Conservation (phyloP, 768 basidiomycete genomes). For the Lentinula boryana region DNA sequence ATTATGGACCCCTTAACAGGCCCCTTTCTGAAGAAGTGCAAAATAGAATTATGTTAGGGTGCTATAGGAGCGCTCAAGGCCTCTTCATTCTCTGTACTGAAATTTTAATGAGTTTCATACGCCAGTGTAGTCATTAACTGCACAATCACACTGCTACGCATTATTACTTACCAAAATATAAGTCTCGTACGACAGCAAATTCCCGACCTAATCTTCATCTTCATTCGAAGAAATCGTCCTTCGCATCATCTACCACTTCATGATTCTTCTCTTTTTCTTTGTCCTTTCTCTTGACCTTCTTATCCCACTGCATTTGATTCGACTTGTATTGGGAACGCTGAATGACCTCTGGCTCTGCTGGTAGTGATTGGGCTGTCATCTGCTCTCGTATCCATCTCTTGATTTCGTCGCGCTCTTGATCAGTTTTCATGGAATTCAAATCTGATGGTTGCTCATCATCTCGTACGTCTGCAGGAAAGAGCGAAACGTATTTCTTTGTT, state of each 20-base stretch:
- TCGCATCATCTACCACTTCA: background rate
- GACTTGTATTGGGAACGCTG: conserved; percentile 10
- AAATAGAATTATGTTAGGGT: background rate
- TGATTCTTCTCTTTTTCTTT: background rate
- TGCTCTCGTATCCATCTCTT: conserved; percentile 49
- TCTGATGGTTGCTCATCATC: conserved; percentile 21
- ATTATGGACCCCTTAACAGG: background rate
- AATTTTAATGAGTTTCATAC: too few species aligned
- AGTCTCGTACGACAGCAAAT: too few species aligned
- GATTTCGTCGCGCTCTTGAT: conserved; percentile 51
- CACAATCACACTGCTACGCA: too few species aligned
- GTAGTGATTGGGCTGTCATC: conserved; percentile 58
- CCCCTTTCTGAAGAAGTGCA: background rate
- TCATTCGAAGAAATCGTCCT: conserved; percentile 5
- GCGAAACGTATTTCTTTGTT: conserved; percentile 80
- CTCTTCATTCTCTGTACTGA: too few species aligned
- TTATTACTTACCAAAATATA: too few species aligned
- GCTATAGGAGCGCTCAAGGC: too few species aligned
- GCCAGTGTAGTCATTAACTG: too few species aligned
- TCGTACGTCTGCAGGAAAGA: conserved; percentile 72
- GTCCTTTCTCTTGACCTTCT: background rate
- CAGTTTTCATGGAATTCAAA: conserved; percentile 30
- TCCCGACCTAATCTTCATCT: background rate
- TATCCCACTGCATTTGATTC: background rate
- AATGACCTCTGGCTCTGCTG: conserved; percentile 52